phyloP scores from a whole-genome alignment of 345 rosid species.

The Eucalyptus erythrocorys region DNA sequence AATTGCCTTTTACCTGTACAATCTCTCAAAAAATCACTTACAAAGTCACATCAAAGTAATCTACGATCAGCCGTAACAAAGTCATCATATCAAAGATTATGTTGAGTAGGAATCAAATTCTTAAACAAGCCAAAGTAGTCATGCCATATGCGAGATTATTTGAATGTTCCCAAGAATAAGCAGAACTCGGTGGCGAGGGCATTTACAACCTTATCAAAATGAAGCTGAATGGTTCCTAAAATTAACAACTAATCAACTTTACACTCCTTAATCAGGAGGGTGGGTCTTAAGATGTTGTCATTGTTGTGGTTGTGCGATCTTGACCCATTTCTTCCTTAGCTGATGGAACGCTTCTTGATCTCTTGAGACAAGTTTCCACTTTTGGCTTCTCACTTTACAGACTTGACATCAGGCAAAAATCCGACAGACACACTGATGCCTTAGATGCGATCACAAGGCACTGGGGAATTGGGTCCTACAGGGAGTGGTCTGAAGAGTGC shows the following conservation, averaged over 20 bases:
- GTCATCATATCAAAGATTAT: neutral
- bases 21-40: neutral
- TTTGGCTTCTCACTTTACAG: constrained; percentile 91
- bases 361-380: constrained; percentile 93
- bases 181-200: rapidly evolving
- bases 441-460: constrained; percentile 86
- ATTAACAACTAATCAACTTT: neutral
- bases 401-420: constrained; percentile 94
- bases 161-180: too few species aligned
- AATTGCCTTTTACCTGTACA: rapidly evolving
- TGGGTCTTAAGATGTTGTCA: neutral
- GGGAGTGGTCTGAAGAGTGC: too few species aligned
- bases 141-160: neutral
- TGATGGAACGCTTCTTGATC: constrained; percentile 97
- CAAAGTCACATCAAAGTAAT: neutral
- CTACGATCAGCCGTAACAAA: neutral
- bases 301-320: too few species aligned
- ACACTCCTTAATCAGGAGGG: rapidly evolving
- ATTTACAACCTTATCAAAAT: too few species aligned
- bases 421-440: constrained; percentile 93
- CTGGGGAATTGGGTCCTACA: too few species aligned
- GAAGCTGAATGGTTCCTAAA: neutral
- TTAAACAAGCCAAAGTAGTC: neutral
- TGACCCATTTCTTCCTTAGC: constrained; percentile 2
- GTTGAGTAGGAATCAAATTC: neutral